Percentiles rank a stretch among this genome's conserved stretches.
Conservation (phyloP, 2,329 filamentous ascomycete genomes). For the Madurella fahalii region DNA sequence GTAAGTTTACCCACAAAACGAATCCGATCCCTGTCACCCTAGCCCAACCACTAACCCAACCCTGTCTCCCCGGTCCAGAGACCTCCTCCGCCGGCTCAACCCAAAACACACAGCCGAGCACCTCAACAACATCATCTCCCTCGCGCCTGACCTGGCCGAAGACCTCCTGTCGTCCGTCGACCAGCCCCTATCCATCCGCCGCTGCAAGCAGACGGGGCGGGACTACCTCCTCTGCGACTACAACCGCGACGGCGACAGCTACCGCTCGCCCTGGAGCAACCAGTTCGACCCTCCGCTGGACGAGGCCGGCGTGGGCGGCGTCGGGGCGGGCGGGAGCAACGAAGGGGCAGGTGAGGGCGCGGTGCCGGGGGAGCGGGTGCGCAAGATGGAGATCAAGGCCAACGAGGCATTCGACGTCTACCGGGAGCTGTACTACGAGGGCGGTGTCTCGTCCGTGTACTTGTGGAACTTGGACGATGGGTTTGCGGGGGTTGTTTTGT, state of each 20-base stretch:
- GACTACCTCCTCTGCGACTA: conserved; percentile 99
- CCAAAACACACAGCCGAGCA: conserved; percentile 87
- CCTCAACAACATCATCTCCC: conserved; percentile 80
- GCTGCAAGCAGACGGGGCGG: conserved; percentile 82
- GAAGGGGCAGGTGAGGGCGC: conserved; percentile 71
- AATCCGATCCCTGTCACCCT: background rate
- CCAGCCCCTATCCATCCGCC: conserved; percentile 81
- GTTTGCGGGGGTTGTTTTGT: conserved; percentile 88
- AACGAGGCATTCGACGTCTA: conserved; percentile 98
- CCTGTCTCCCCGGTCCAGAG: conserved; percentile 50
- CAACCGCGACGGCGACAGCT: conserved; percentile 97
- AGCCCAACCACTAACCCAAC: conserved; percentile 6
- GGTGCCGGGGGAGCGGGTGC: conserved; percentile 82
- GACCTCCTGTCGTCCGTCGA: conserved; percentile 97
- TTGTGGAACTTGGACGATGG: conserved; percentile 98
- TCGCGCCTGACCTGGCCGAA: conserved; percentile 90
- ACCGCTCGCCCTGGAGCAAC: conserved; percentile 98
- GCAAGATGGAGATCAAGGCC: conserved; percentile 88
- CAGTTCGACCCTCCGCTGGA: conserved; percentile 91
- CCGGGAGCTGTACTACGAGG: conserved; percentile 93
- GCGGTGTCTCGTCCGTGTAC: conserved; percentile 92
- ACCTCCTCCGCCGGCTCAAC: conserved; percentile 96
- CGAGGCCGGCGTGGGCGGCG: conserved; percentile 52
- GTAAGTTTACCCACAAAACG: conserved; percentile 43
- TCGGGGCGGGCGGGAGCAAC: conserved; percentile 48